Conservation (phyloP, 2,329 filamentous ascomycete species). For the Fragosphaeria purpurea region DNA sequence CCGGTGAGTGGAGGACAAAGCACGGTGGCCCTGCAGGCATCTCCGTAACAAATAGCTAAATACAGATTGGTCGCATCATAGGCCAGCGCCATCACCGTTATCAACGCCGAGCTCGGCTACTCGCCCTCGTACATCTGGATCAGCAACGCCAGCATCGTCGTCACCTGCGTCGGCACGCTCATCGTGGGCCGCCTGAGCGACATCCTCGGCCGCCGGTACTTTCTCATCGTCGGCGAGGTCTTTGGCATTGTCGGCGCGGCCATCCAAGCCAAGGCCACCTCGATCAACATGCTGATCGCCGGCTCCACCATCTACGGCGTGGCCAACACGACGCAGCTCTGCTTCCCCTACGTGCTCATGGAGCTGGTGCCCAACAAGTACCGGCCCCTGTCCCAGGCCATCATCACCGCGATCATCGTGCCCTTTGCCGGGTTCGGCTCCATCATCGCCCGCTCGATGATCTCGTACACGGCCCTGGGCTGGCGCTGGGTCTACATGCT, state of each 20-base stretch:
- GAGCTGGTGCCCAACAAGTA: conserved; percentile 31
- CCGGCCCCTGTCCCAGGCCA: conserved; percentile 24
- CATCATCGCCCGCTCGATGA: conserved; percentile 32
- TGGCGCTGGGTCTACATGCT: conserved; percentile 42
- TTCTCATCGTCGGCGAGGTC: conserved; percentile 21
- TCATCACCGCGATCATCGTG: conserved; percentile 26
- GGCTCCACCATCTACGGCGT: conserved; percentile 25
- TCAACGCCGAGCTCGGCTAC: conserved; percentile 9
- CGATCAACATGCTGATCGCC: conserved; percentile 24
- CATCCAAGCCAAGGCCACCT: conserved; percentile 22
- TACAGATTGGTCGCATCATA: neutral
- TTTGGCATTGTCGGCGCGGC: conserved; percentile 26
- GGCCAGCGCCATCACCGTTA: conserved; percentile 9
- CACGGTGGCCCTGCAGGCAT: neutral
- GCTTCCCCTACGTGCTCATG: conserved; percentile 27
- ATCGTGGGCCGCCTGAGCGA: conserved; percentile 24
- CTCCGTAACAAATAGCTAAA: neutral
- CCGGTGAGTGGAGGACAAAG: neutral
- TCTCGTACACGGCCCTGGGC: conserved; percentile 26
- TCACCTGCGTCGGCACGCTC: conserved; percentile 21
- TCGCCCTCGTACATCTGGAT: conserved; percentile 9
- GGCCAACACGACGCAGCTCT: conserved; percentile 27
- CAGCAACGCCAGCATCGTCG: conserved; percentile 8
- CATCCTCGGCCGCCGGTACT: conserved; percentile 30
- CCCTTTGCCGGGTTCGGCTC: conserved; percentile 32